Evolutionary conservation across 495 filamentous ascomycete genomes (phyloP), one percentile per base, ranked within the genome.

Genomic region (Xylaria intraflava): DNA sequence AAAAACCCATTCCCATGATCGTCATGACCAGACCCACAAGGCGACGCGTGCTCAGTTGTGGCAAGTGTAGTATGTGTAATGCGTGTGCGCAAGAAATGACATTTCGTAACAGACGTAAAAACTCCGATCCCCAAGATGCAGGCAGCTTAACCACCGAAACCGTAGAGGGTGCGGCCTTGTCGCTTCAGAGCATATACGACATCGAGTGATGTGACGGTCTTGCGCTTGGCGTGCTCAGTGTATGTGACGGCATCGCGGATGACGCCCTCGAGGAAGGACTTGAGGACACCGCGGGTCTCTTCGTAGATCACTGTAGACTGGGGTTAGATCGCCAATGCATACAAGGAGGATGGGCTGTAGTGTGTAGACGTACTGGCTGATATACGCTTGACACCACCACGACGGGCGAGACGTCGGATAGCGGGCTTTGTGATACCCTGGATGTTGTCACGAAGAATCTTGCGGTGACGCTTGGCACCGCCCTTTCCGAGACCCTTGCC

Each of bases 381-480:
- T 80, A 99, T 99, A 96, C 94, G 93, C 89, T 99, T 96, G 81
- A 96, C 91, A 90, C 91, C 91, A 78, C 91, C 91, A 89, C 91
- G 90, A 74, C 91, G 90, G 55, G 93, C 93, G 74, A 99, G 93
- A 94, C 93, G 94, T 73, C 93, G 90, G 81, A 99, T 99, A 71
- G 93, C 93, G 72, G 93, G 93, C 89, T 99, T 99, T 74, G 93
- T 99, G 76, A 99, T 99, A 82, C 93, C 93, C 70, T 96, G 92
- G 73, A 97, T 96, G 86, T 96, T 97, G 86, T 97, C 92, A 72
- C 92, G 89, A 70, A 98, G 82, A 79, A 98, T 96, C 86, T 97
- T 98, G 66, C 93, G 86, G 75, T 96, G 90, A 76, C 91, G 91
- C 87, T 96, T 96, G 79, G 82, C 82, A 63, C 82, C 82, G 52